A percentile compares a stretch with the other conserved stretches of the same genome.
These are phyloP conservation scores for Trametes sanguinea DNA, from an alignment of 768 basidiomycete genomes.

Conservation along the genomic window DNA sequence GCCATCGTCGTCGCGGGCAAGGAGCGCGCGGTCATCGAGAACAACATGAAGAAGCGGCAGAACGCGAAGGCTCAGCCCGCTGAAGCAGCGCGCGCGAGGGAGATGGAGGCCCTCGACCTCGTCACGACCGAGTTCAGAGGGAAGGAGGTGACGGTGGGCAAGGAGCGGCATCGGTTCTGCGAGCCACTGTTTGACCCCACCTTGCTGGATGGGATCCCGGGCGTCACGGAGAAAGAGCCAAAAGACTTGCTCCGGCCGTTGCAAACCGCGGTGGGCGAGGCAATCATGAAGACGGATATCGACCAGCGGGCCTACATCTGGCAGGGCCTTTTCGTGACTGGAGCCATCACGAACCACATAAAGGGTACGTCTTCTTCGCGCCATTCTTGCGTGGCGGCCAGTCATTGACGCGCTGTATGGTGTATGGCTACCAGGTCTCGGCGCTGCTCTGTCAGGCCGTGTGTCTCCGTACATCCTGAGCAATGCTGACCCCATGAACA, in stretches of 20 bases:
- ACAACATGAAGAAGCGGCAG: slow-evolving; percentile 76
- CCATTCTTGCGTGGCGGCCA: not conserved
- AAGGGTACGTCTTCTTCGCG: slow-evolving; percentile 50
- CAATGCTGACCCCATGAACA: slow-evolving; percentile 58
- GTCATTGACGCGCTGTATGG: not conserved
- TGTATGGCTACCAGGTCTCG: slow-evolving; percentile 32
- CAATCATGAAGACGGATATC: slow-evolving; percentile 61
- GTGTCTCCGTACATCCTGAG: slow-evolving; percentile 62
- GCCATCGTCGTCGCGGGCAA: slow-evolving; percentile 90
- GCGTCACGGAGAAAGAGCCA: slow-evolving; percentile 13
- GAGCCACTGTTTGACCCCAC: slow-evolving; percentile 84
- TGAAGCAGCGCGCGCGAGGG: slow-evolving; percentile 76
- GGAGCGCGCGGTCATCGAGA: slow-evolving; percentile 86
- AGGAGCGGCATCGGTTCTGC: slow-evolving; percentile 87
- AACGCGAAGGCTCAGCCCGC: slow-evolving; percentile 73
- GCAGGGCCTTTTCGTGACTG: slow-evolving; percentile 81
- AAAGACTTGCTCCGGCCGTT: slow-evolving; percentile 24
- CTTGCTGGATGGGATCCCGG: slow-evolving; percentile 42
- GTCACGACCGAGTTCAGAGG: slow-evolving; percentile 73
- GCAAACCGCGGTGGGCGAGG: slow-evolving; percentile 67
- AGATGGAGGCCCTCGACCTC: slow-evolving; percentile 86
- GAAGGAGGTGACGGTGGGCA: slow-evolving; percentile 73
- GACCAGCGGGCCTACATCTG: slow-evolving; percentile 73
- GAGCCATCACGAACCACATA: slow-evolving; percentile 69
- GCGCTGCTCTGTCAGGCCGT: slow-evolving; percentile 66